Conservation (phyloP, 805 yeast genomes). For the Metschnikowia cerradonensis region DNA sequence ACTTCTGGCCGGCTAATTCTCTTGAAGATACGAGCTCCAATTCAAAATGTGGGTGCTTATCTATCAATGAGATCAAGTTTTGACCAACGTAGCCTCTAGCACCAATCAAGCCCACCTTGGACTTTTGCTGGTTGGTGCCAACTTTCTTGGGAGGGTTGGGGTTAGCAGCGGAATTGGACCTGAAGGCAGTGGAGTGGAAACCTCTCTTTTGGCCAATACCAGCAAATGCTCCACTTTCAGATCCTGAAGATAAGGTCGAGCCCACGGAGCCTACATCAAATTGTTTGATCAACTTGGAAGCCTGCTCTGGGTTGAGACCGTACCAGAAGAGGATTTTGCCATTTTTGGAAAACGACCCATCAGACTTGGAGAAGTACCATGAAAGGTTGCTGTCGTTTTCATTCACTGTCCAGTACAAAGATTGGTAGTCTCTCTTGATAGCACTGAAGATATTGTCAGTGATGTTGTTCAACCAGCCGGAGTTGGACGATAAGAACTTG, state of each 20-base stretch:
- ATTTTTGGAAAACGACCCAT: constrained; percentile 86
- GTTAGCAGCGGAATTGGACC: constrained; percentile 26
- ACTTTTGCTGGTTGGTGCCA: constrained; percentile 56
- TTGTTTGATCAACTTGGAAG: constrained; percentile 57
- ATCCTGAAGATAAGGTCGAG: constrained; percentile 34
- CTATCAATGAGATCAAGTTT: constrained; percentile 81
- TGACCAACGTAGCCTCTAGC: constrained; percentile 98
- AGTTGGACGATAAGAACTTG: constrained; percentile 79
- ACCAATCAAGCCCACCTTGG: constrained; percentile 90
- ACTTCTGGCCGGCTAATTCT: constrained; percentile 82
- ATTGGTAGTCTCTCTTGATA: constrained; percentile 65
- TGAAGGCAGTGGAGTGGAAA: constrained; percentile 22
- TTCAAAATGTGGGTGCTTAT: constrained; percentile 83
- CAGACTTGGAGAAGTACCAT: constrained; percentile 90
- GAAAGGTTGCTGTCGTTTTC: constrained; percentile 88
- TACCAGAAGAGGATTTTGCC: constrained; percentile 95
- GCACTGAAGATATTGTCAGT: constrained; percentile 90
- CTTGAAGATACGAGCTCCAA: constrained; percentile 93
- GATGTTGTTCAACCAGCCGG: constrained; percentile 97
- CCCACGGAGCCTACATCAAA: constrained; percentile 35
- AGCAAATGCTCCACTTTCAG: constrained; percentile 46
- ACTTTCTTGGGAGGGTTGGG: constrained; percentile 70
- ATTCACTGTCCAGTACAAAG: constrained; percentile 82
- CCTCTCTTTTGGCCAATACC: constrained; percentile 49
- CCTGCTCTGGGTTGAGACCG: constrained; percentile 68